Base-by-base conservation (phyloP, 1,139 yeast genomes). In the Magnusiomyces suaveolens region DNA sequence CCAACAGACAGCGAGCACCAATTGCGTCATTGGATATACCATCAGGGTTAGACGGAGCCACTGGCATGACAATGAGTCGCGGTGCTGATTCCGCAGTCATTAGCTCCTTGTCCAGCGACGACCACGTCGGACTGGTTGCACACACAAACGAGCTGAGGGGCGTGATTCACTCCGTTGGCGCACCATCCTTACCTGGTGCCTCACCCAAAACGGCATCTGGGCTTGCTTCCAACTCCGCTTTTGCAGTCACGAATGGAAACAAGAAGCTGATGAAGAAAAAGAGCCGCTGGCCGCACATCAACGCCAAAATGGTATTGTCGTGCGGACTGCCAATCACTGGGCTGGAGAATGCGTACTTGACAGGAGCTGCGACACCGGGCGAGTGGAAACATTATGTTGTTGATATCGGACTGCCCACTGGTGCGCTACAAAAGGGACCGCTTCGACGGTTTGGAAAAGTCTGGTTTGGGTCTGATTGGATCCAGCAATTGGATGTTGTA, bases 41-140 rank as follows among this genome's bases (percentile, higher is more conserved):
- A 1, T 79, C 90, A 0, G 96, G 96, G 6, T 74, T 86, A 46
- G 96, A 88, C 64, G 84, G 94, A 8, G 87, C 95, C 2, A 82
- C 94, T 0, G 96, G 96, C 8, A 76, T 82, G 3, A 59, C 63
- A 2, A 44, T 54, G 12, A 50, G 57, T 36, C 54, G 46, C 48
- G 54, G 33, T 57, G 52, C 43, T 23, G 43, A 48, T 14, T 36
- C 18, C 3, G 41, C 41, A 14, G 41, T 36, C 8, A 10, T 36
- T 36, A 16, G 41, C 10, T 8, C 41, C 4, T 36, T 36, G 18
- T 36, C 41, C 3, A 16, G 18, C 16, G 16, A 36, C 16, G 41
- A 18, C 8, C 41, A 16, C 3, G 16, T 3, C 16, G 41, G 41
- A 3, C 18, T 36, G 41, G 3, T 36, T 10, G 3, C 41, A 36